These are phyloP conservation scores for Andrographis paniculata DNA, from an alignment of 305 asterid species.

Conservation along the genomic window DNA sequence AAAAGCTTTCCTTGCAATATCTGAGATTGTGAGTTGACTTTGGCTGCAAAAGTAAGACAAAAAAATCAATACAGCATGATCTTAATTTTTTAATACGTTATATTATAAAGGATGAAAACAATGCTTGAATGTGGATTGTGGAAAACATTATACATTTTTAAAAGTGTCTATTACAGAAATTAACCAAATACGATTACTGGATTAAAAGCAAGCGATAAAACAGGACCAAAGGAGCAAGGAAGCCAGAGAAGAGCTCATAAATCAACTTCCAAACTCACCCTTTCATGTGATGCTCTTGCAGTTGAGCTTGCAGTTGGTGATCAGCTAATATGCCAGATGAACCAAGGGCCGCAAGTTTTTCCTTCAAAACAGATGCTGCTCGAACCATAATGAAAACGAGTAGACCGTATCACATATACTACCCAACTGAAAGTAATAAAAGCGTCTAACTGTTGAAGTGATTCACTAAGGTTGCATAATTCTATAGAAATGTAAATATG, in stretches of 20 bases:
- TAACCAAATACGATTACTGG: neutral
- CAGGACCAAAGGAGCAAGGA: neutral
- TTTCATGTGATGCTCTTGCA: constrained; percentile 92
- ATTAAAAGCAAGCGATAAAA: neutral
- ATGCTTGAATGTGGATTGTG: too few relatives aligned
- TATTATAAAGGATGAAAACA: too few relatives aligned
- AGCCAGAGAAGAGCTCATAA: neutral
- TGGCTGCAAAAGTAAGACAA: constrained; percentile 51
- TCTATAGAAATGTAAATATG: constrained; percentile 4
- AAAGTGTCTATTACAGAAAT: neutral
- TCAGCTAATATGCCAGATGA: constrained; percentile 99
- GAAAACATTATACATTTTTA: neutral
- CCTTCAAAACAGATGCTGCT: constrained; percentile 93
- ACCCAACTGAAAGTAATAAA: constrained; percentile 11
- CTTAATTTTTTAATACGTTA: neutral
- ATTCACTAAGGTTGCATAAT: constrained; percentile 12
- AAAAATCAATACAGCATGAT: constrained; percentile 24
- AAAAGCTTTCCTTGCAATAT: constrained; percentile 97
- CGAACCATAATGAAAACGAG: constrained; percentile 19
- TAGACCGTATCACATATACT: constrained; percentile 8
- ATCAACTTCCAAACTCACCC: constrained; percentile 54
- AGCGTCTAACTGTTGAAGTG: constrained; percentile 6
- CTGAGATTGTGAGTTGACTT: constrained; percentile 89
- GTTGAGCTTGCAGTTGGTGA: constrained; percentile 96
- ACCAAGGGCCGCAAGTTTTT: constrained; percentile 93